Base-by-base conservation (phyloP, 441 rosid genomes). In the Corymbia citriodora region DNA sequence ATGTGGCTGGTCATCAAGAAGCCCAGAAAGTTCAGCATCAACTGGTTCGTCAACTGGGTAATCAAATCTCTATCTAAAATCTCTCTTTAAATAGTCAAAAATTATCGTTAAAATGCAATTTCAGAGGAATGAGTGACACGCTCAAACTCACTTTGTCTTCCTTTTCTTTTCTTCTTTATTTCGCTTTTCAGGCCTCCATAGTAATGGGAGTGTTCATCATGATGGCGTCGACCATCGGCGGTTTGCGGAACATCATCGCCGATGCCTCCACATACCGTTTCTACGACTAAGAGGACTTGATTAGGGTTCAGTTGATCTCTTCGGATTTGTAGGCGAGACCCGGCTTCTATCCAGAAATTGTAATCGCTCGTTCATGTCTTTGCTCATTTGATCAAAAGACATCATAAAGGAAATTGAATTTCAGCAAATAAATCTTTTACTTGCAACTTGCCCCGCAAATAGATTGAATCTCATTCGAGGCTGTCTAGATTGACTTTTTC, bases 1-100 rank as follows among this genome's bases (percentile, higher is more conserved):
- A 97, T 97, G 96, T 98, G 99, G 99, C 91, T 97, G 92, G 92
- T 94, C 86, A 94, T 96, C 95, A 97, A 94, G 98, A 98, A 96
- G 92, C 99, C 99, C 87, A 92, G 90, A 83, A 95, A 96, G 94
- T 96, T 94, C 92, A 93, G 98, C 93, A 25, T 88, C 91, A 94
- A 92, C 33, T 97, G 99, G 99, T 90, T 96, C 89, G 91, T 94
- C 93, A 97, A 97, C 87, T 97, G 99, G 99, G 99, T 96, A 97
- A 92, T 40, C 27, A 4, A 33, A 18, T 87, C 27, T 18, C n/a
- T 40, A 54, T 53, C 88, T 31, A 54, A 40, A 40, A 54, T 87
- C 65, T 21, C 88, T 31, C 25, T 4, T 18, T 33, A 72, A 74
- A 21, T 36, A 36, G 49, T 74, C 49, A 21, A 74, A 40, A 36